Evolutionary conservation across 495 filamentous ascomycete species (phyloP), one percentile per base, ranked within the genome.

Genomic region (Cetradonia linearis): DNA sequence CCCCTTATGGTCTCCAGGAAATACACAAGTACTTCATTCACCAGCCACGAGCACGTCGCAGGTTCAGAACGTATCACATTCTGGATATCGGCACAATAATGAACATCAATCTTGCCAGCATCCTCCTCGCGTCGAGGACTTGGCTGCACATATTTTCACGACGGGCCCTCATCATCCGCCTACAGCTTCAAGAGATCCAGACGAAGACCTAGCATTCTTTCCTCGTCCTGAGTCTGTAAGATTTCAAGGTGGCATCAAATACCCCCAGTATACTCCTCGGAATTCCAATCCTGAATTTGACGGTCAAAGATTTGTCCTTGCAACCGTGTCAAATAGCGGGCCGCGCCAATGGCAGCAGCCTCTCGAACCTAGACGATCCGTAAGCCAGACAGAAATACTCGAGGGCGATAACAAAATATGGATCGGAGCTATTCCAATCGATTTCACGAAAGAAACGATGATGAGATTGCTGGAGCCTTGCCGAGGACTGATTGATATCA

Each of bases 391-490:
- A 20, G 31, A 1, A 23, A 18, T 46, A 36, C 14, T 50, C 9
- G 46, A 34, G 46, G 47, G 56, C 9, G 38, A 20, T 30, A 36
- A 47, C 53, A 57, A 31, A 33, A 56, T 62, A 20, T 62, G 60
- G 60, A 57, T 62, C 20, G 60, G 60, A 20, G 23, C 23, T 16
- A 27, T 62, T 37, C 60, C 42, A 31, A 14, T 0, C 0, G 8
- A 57, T 11, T 30, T 57, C 13, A 25, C 36, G 28, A 62, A 46
- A 25, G 60, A 34, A 37, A 48, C 23, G 14, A 18, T 60, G 20
- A 31, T 44, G 36, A 2, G 23, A 38, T 20, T 60, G 20, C 58
- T 60, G 23, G 31, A 28, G 20, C 58, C 58, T 11, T 60, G 47
- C 28, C 47, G 34, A 25, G 58, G 58, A 25, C 16, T 59, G 13